A percentile compares a stretch with the other conserved stretches of the same genome.
phyloP scores from a whole-genome alignment of 2,329 filamentous ascomycete genomes.

The Trichoderma atrobrunneum region DNA sequence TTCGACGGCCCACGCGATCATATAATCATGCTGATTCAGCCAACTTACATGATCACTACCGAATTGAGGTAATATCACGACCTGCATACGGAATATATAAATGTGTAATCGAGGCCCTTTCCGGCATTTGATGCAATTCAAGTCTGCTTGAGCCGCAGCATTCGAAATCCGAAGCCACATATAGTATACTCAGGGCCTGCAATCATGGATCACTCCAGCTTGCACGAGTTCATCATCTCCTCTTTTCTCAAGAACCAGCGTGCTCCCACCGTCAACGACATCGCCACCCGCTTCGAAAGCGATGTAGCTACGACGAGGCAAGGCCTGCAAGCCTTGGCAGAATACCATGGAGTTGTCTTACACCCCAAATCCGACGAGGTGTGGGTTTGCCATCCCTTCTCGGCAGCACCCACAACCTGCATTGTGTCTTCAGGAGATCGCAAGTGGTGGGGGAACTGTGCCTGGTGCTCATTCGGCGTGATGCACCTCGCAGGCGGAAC shows the following conservation, averaged over 20 bases:
- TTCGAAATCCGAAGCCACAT: background rate
- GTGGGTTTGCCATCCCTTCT: background rate
- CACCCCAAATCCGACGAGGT: slow-evolving; percentile 6
- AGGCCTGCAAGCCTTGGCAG: background rate
- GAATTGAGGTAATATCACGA: background rate
- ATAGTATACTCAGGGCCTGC: background rate
- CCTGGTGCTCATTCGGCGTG: background rate
- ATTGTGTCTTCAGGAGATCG: background rate
- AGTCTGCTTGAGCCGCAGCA: background rate
- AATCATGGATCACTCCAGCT: background rate
- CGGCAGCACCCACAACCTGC: background rate
- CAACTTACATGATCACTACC: background rate
- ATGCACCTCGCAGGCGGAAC: background rate
- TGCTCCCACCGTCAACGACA: background rate
- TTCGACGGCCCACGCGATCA: background rate
- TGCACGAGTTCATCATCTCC: background rate
- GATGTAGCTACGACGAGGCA: background rate
- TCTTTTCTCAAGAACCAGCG: background rate
- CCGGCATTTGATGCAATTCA: background rate
- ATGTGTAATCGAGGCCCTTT: background rate
- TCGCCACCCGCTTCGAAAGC: background rate
- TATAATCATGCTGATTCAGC: background rate
- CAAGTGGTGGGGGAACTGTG: background rate
- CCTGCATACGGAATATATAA: background rate
- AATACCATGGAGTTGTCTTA: background rate